Conservation (phyloP, 148 eudicot species). For the Cornus kousa region DNA sequence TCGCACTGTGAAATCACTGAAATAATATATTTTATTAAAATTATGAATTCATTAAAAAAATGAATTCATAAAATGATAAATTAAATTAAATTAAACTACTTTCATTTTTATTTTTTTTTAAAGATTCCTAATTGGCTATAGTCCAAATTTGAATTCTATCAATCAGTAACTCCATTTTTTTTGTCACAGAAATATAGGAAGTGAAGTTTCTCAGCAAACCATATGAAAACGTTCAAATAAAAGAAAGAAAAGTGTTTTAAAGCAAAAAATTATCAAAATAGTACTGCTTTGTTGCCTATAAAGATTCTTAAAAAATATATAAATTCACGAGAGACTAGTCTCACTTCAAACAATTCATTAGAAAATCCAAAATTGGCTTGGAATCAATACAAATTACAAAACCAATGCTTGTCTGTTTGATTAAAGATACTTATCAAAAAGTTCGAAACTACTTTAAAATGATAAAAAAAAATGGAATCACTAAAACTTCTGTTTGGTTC, state of each 20-base stretch:
- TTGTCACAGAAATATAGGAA: not conserved
- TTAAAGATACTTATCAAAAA: not conserved
- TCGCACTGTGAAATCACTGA: slow-evolving; percentile 18
- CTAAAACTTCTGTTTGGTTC: not conserved
- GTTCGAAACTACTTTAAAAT: not conserved
- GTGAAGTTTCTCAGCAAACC: not conserved
- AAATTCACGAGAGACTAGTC: not conserved
- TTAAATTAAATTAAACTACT: not conserved
- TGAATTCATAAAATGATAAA: not conserved
- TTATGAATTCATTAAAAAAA: not conserved
- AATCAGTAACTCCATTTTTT: not conserved
- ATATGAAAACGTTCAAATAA: not conserved
- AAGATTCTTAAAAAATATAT: not conserved
- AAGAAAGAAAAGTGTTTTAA: not conserved
- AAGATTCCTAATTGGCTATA: not conserved
- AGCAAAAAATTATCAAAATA: slow-evolving; percentile 5
- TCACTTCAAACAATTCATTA: not conserved
- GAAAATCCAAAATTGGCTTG: not conserved
- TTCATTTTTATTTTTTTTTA: not conserved
- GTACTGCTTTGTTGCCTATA: not conserved
- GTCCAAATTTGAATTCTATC: not conserved
- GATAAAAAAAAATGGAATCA: not conserved
- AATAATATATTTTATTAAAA: not conserved
- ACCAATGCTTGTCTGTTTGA: too few relatives aligned
- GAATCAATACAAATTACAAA: not conserved